Base-by-base conservation (phyloP, 495 filamentous ascomycete species). In the Neurospora hispaniola region DNA sequence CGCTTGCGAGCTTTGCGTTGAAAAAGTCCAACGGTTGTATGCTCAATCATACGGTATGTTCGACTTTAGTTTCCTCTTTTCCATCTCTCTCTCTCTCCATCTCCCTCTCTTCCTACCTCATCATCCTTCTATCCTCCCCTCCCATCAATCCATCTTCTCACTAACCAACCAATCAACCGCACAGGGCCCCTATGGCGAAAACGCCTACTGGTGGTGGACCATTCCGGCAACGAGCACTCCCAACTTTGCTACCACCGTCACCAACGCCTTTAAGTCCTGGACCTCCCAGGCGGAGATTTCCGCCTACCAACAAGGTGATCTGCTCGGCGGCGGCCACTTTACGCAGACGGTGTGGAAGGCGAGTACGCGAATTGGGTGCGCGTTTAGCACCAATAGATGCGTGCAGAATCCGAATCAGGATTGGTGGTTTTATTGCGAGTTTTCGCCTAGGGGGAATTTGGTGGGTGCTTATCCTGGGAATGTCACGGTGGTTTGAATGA, bases 271-370 rank as follows among this genome's bases (percentile, higher is more conserved):
- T 16, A 69, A 70, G 27, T 70, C 59, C 3, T 78, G 75, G 76
- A 43, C 27, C 11, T 44, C 69, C 18, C 44, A 48, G 23, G 42
- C 73, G 5, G 76, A 78, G 62, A 71, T 75, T 35, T 18, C 69
- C 0, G 76, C 76, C 1, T 78, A 78, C 42, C 38, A 39, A 39
- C 18, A 14, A 5, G 69, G 70, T 3, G 70, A 76, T 42, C 20
- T 75, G 42, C 16, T 72, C 1, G 73, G 75, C 3, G 76, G 76
- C 0, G 70, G 71, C 0, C 75, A 76, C 42, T 78, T 78, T n/a
- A 78, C 76, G 35, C 76, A 78, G 75, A 75, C 71, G 68, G 75
- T 78, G 6, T 78, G 73, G 76, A 78, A 78, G 71, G 71, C 75
- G 35, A 72, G 69, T 11, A 68, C 27, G 59, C 18, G 46, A n/a